Percentiles rank a stretch among this genome's conserved stretches.
These are phyloP conservation scores for Trichoderma koningii DNA, from an alignment of 2,329 filamentous ascomycete genomes.

Conservation along the genomic window DNA sequence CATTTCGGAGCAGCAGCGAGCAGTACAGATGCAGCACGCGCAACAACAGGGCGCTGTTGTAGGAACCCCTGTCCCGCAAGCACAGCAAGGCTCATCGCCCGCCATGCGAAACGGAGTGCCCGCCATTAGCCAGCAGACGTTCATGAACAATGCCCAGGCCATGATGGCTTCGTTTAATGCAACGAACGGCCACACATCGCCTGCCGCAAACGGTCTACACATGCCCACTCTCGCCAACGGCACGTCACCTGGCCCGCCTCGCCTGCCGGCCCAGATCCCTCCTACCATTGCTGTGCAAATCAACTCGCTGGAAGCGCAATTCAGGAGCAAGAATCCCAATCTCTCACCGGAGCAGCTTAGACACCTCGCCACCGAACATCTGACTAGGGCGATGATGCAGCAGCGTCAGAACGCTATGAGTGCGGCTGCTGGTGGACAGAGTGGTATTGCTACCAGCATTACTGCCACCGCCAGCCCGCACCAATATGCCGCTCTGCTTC, in stretches of 20 bases:
- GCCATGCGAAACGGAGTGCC: conserved; percentile 47
- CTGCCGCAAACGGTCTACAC: conserved; percentile 49
- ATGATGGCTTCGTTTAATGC: conserved; percentile 55
- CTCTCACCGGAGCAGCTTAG: conserved; percentile 53
- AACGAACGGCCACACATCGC: conserved; percentile 47
- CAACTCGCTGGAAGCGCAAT: conserved; percentile 54
- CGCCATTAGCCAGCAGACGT: conserved; percentile 54
- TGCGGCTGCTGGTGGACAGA: conserved; percentile 55
- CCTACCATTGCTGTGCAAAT: conserved; percentile 53
- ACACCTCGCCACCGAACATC: conserved; percentile 54
- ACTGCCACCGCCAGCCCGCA: conserved; percentile 55
- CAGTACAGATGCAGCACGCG: conserved; percentile 50
- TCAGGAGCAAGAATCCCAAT: conserved; percentile 54
- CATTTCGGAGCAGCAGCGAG: conserved; percentile 66
- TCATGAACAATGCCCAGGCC: conserved; percentile 54
- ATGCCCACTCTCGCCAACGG: conserved; percentile 50
- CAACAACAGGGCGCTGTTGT: conserved; percentile 38
- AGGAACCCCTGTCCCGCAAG: conserved; percentile 41
- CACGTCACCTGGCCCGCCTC: conserved; percentile 46
- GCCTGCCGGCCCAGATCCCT: conserved; percentile 48
- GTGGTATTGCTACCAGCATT: conserved; percentile 52
- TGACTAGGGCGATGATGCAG: conserved; percentile 51
- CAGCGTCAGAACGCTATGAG: conserved; percentile 58
- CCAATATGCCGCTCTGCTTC: conserved; percentile 60
- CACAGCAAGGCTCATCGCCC: conserved; percentile 49